Evolutionary conservation across 495 filamentous ascomycete species (phyloP), one percentile per base, ranked within the genome.

Genomic region (Penicillium dipodomyicola): DNA sequence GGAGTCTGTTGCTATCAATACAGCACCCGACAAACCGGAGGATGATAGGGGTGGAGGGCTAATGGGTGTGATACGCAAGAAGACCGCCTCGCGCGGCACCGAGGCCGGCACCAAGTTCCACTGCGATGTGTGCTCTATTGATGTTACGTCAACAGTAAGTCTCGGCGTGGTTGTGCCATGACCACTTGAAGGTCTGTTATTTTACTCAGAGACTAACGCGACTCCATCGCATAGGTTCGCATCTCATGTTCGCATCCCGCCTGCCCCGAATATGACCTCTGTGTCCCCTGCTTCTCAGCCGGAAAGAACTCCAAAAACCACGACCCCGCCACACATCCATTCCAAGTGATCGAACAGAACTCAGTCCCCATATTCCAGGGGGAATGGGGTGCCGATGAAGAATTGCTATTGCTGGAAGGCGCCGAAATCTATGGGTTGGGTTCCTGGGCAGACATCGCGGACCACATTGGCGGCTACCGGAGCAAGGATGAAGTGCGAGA

Each of bases 51-150:
- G 30, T 57, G 49, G 68, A 67, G 62, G 56, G 66, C 47, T 67
- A 68, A 97, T 97, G 93, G 93, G 92, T 67, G 88, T 96, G 69
- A 96, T 97, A 74, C 87, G 91, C 68, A 96, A 96, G 81, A 97
- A 96, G 77, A 92, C 90, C 55, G 89, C 90, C 60, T 82, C 87
- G 56, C 84, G 91, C 65, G 90, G 91, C 43, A 92, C 88, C 11
- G 93, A 96, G 65, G 92, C 92, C 20, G 93, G 93, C 56, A 87
- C 93, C 44, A 95, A 96, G 67, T 96, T 91, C 64, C 89, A 96
- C 52, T 97, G 93, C 77, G 93, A 99, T 72, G 85, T 96, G 62
- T 99, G 94, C 68, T 94, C 89, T 40, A 86, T 87, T 56, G 94
- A 99, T 69, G 96, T 97, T 60, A 96, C 92, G 11, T 92, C 91